Evolutionary conservation across 805 yeast genomes (phyloP).

Genomic region (Saccharomycopsis oosterbeekiorum): DNA sequence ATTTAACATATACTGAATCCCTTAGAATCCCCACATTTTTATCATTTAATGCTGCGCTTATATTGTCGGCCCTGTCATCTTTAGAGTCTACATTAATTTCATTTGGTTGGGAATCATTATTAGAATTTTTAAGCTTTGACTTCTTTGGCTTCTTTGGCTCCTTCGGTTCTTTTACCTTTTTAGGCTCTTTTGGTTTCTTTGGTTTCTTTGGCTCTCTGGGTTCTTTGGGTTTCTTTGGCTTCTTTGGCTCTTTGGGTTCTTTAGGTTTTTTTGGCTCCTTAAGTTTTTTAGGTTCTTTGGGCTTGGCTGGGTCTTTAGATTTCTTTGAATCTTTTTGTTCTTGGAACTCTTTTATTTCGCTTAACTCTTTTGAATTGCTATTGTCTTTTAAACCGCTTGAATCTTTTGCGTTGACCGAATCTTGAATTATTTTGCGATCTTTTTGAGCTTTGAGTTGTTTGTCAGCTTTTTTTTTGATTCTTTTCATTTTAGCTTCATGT

Average conservation of each 20-base stretch:
- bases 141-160: slow-evolving; percentile 6
- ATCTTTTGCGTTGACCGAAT: neutral
- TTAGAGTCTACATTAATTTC: neutral
- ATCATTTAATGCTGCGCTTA: neutral
- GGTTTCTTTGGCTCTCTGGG: neutral
- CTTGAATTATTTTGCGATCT: slow-evolving; percentile 20
- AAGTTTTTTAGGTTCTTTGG: neutral
- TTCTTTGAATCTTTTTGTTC: neutral
- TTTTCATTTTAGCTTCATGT: slow-evolving; percentile 19
- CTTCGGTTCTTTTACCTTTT: neutral
- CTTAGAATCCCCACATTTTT: neutral
- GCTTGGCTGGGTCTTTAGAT: neutral
- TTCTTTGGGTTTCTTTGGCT: neutral
- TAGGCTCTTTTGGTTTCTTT: neutral
- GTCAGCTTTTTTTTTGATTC: slow-evolving; percentile 17
- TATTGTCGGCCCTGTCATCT: neutral
- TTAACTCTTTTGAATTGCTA: neutral
- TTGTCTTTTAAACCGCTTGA: neutral
- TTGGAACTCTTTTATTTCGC: neutral
- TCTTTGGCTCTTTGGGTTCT: neutral
- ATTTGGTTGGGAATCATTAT: neutral
- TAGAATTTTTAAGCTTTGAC: slow-evolving; percentile 8
- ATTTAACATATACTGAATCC: neutral
- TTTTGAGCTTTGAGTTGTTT: slow-evolving; percentile 15
- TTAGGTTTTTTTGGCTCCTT: neutral